Base-by-base conservation (phyloP, 352 stramenopile species). In the Phytopythium oedochilum region DNA sequence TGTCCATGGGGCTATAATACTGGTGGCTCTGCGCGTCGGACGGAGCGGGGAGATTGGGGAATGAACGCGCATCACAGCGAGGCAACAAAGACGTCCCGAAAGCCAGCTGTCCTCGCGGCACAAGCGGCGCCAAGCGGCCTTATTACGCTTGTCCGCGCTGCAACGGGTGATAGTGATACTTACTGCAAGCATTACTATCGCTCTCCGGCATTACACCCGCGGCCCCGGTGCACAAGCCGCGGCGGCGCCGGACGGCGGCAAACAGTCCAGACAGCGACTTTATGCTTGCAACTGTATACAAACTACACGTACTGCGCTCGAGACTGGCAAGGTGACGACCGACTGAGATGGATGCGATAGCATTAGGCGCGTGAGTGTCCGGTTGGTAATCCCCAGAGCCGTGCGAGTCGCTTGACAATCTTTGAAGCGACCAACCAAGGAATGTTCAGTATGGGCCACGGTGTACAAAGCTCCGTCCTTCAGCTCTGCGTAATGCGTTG, bases 1-100 rank as follows among this genome's bases (percentile, higher is more conserved):
- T 70, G 57, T 83, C 62, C 70, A 73, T 83, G 2, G 17, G 46
- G 17, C 40, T 61, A 6, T 1, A 11, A 32, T 12, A 18, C 6
- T n/a, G 22, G 8, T 0, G 23, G 22, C 29, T 26, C 17, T 22
- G 15, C n/a, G 9, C 22, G 48, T 39, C 20, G 40, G 40, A 18
- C 10, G 22, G 43, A 59, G 47, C 28, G 39, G 15, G 26, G 18
- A 42, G 42, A 56, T 46, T 53, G 52, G 15, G 28, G 26, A 55
- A 49, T 66, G 53, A 40, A 15, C 28, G 23, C 10, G 29, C 15
- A n/a, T 14, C 20, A 29, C 40, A 20, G 5, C 2, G 35, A 17
- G 35, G 7, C 40, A 10, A 43, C n/a, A 25, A 43, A 43, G 18
- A 10, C 40, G 14, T 20, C 11, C 22, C 20, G 20, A 29, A 46